Base-by-base conservation (phyloP, 2,329 filamentous ascomycete genomes). In the Fusarium sp. region DNA sequence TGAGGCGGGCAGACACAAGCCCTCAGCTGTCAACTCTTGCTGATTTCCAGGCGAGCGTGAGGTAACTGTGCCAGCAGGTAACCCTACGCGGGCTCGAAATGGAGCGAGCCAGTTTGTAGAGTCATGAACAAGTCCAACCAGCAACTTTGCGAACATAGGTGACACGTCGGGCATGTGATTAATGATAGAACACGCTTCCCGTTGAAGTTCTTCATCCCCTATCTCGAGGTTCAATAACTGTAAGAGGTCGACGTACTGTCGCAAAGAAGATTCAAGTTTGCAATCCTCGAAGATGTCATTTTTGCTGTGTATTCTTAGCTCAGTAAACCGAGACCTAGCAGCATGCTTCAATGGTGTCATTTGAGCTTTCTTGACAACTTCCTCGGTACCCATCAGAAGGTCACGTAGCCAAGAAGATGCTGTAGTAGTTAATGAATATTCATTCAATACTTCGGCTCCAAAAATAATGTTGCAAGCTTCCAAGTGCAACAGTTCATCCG, bases 401-500 rank as follows among this genome's bases (percentile, higher is more conserved):
- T 78, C 76, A 0, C 73, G 64, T 1, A 78, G 40, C 76, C 76
- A 78, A 0, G 76, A 78, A 1, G 34, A 43, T 1, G 62, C 55
- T 2, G 13, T 21, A 11, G 42, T 39, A 11, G 42, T 39, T 3
- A 28, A 22, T 1, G 49, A 45, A 2, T 51, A 26, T 1, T 33
- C 21, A 1, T 58, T 46, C 2, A 57, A 51, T 6, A 75, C 59
- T 6, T 78, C 73, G 0, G 76, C 72, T 1, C 74, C 75, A 8
- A 76, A 74, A 4, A 78, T 71, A 9, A 78, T 68, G 6, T 67
- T 72, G n/a, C 75, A 76, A 2, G 71, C 71, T 31, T 76, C 75
- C 0, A 70, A 56, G 5, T 75, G 72, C 0, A 78, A 56, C 4
- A 57, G 65, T 0, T 74, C 57, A 0, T 72, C 54, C 4, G 57